These are phyloP conservation scores for Cystobasidium slooffiae DNA, from an alignment of 1,284 basidiomycete genomes.

Conservation along the genomic window DNA sequence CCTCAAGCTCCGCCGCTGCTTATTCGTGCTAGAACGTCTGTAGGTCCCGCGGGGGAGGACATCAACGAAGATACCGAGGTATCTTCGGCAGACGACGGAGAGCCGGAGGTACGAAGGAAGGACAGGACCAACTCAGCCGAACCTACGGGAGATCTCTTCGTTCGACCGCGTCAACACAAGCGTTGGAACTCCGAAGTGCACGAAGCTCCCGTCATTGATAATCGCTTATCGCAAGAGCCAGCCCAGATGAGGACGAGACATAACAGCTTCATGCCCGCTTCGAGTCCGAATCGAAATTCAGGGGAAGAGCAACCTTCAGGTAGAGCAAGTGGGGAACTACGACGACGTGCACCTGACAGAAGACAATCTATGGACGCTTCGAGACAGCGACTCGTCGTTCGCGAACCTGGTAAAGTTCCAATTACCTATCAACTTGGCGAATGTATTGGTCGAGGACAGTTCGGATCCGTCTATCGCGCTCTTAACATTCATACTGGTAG, in stretches of 20 bases:
- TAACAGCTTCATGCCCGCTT: slow-evolving; percentile 52
- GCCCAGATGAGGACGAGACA: slow-evolving; percentile 20
- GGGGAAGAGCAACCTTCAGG: slow-evolving; percentile 20
- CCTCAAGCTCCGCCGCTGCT: background rate
- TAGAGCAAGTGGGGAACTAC: slow-evolving; percentile 60
- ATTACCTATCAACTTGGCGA: slow-evolving; percentile 90
- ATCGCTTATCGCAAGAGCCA: background rate
- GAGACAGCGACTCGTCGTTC: slow-evolving; percentile 75
- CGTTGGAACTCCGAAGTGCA: slow-evolving; percentile 50
- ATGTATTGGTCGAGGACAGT: slow-evolving; percentile 94
- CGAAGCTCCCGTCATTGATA: slow-evolving; percentile 17
- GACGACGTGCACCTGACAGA: slow-evolving; percentile 71
- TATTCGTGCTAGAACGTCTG: slow-evolving; percentile 12
- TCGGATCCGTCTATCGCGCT: slow-evolving; percentile 91
- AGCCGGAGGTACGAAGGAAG: background rate
- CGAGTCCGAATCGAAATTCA: slow-evolving; percentile 58
- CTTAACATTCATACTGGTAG: slow-evolving; percentile 88
- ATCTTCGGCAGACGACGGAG: background rate
- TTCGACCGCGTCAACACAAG: slow-evolving; percentile 43
- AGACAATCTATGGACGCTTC: slow-evolving; percentile 65
- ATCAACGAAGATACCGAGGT: slow-evolving; percentile 3
- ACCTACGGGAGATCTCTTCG: background rate
- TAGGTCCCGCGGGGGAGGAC: background rate
- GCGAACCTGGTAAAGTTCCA: slow-evolving; percentile 76
- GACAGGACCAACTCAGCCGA: slow-evolving; percentile 5